These are phyloP conservation scores for Xylaria sp. DNA, from an alignment of 2,329 filamentous ascomycete genomes.

Conservation along the genomic window DNA sequence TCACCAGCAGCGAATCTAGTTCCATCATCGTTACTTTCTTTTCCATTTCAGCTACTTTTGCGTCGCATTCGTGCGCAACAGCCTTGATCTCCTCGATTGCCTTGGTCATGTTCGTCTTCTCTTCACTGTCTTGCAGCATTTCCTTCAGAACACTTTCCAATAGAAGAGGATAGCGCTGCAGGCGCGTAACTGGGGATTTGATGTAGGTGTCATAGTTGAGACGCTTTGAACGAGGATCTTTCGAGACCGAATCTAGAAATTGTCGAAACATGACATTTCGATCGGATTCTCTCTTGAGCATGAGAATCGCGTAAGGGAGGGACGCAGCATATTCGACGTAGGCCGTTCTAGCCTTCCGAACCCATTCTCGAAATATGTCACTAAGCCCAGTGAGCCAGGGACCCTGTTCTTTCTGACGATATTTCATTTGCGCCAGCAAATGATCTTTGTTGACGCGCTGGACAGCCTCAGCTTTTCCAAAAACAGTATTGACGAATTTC, in stretches of 20 bases:
- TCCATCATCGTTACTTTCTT: slow-evolving; percentile 92
- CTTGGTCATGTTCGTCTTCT: slow-evolving; percentile 83
- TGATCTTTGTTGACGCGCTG: slow-evolving; percentile 93
- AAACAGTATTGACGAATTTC: slow-evolving; percentile 85
- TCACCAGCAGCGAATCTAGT: slow-evolving; percentile 81
- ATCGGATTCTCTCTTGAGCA: slow-evolving; percentile 84
- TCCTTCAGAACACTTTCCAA: slow-evolving; percentile 85
- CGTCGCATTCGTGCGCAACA: slow-evolving; percentile 90
- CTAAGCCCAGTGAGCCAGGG: slow-evolving; percentile 95
- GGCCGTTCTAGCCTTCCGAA: slow-evolving; percentile 86
- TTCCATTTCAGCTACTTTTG: slow-evolving; percentile 89
- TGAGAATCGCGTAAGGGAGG: slow-evolving; percentile 84
- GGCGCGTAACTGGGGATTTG: slow-evolving; percentile 89
- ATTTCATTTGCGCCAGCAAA: slow-evolving; percentile 91
- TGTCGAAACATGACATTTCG: slow-evolving; percentile 86
- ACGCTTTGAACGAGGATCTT: slow-evolving; percentile 81
- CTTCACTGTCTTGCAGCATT: slow-evolving; percentile 84
- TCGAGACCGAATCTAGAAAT: slow-evolving; percentile 83
- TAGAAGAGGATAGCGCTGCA: slow-evolving; percentile 89
- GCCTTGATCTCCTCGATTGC: slow-evolving; percentile 92
- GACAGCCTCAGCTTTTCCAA: slow-evolving; percentile 89
- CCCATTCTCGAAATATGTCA: slow-evolving; percentile 98
- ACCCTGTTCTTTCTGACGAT: slow-evolving; percentile 94
- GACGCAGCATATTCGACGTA: slow-evolving; percentile 93
- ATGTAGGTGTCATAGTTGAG: slow-evolving; percentile 95